phyloP scores from a whole-genome alignment of 2,329 filamentous ascomycete genomes.

The Alternaria sp. region DNA sequence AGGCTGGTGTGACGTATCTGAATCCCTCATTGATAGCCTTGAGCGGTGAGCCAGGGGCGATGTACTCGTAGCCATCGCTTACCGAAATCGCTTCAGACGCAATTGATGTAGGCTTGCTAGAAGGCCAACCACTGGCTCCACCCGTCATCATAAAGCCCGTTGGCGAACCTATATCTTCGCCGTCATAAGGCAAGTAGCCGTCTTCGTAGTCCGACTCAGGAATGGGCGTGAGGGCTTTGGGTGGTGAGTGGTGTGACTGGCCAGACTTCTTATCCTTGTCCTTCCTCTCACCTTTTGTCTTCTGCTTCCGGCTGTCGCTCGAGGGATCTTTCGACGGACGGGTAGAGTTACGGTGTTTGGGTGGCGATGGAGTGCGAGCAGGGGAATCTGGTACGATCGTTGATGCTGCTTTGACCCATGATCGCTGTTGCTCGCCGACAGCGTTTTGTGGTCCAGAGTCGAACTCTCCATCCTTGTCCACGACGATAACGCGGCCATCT shows the following conservation, averaged over 20 bases:
- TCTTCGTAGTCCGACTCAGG: slow-evolving; percentile 20
- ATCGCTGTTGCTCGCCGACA: neutral
- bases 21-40: neutral
- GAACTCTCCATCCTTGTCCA: slow-evolving; percentile 34
- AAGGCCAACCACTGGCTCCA: slow-evolving; percentile 19
- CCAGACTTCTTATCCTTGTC: neutral
- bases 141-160: slow-evolving; percentile 33
- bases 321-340: neutral
- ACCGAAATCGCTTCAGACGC: neutral
- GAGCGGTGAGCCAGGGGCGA: neutral
- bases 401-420: slow-evolving; percentile 18
- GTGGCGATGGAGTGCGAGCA: neutral
- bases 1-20: neutral
- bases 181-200: neutral
- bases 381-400: neutral
- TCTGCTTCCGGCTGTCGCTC: neutral
- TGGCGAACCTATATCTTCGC: slow-evolving; percentile 14
- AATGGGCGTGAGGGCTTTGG: slow-evolving; percentile 12
- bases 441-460: slow-evolving; percentile 26
- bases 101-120: neutral
- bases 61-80: neutral
- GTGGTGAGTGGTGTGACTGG: neutral
- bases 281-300: neutral
- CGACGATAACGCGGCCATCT: slow-evolving; percentile 34
- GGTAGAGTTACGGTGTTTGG: neutral